Percentiles rank a stretch among this genome's conserved stretches.
Conservation (phyloP, 176 grass and related monocot species). For the Avena eriantha region DNA sequence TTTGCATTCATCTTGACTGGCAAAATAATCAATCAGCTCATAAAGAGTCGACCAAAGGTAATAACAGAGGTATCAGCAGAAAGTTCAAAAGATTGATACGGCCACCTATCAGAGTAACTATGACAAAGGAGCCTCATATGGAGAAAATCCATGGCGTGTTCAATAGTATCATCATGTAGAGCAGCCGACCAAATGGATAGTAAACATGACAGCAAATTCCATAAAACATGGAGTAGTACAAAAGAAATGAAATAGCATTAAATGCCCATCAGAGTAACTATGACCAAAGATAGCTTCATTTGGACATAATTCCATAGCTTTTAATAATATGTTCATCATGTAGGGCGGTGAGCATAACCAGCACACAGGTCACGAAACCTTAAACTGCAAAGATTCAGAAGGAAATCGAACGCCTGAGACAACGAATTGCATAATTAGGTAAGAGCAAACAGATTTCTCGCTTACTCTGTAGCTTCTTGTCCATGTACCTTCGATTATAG, state of each 20-base stretch:
- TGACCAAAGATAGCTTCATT: slow-evolving; percentile 50
- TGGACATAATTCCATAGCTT: slow-evolving; percentile 55
- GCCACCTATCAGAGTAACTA: slow-evolving; percentile 76
- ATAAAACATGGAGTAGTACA: background rate
- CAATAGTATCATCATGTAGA: slow-evolving; percentile 55
- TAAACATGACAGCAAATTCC: background rate
- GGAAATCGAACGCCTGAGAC: background rate
- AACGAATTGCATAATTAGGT: background rate
- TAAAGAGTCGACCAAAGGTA: background rate
- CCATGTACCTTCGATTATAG: slow-evolving; percentile 75
- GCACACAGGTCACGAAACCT: background rate
- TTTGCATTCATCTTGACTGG: slow-evolving; percentile 94
- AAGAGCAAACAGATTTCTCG: background rate
- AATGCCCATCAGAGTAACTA: slow-evolving; percentile 70
- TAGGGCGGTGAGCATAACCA: background rate
- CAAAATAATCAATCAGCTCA: slow-evolving; percentile 16
- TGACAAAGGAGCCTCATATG: slow-evolving; percentile 76
- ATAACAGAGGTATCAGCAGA: background rate
- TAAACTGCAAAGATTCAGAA: background rate
- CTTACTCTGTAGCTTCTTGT: slow-evolving; percentile 97
- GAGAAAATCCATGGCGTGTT: slow-evolving; percentile 68
- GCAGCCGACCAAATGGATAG: background rate
- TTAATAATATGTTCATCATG: slow-evolving; percentile 44
- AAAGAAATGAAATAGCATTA: slow-evolving; percentile 13
- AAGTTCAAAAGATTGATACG: background rate